Base-by-base conservation (phyloP, 495 filamentous ascomycete species). In the Annulohypoxylon bovei region DNA sequence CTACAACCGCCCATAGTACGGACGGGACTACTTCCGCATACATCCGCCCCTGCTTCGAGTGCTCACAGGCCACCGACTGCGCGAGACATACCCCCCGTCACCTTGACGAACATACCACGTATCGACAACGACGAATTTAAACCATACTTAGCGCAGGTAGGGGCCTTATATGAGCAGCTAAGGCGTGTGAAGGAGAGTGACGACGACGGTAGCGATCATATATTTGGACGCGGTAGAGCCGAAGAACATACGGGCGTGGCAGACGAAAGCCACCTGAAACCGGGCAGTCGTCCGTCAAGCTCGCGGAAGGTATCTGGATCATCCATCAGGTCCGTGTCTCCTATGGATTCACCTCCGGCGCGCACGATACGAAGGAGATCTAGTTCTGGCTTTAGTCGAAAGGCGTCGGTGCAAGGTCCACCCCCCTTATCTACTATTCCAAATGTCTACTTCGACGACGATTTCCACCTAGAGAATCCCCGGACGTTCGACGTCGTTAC, bases 401-500 rank as follows among this genome's bases (percentile, higher is more conserved):
- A 86, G 37, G 81, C 78, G 37, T 74, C 82, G 0, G 35, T 18
- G 16, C 89, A 91, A 40, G 90, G 88, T 0, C 86, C 91, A 7
- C 93, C 95, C 3, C 95, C 95, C 6, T 78, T 99, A 25, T 93
- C 94, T 6, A 98, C 93, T 1, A 97, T 99, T 55, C 95, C 95
- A 0, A 84, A 81, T 25, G 91, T 99, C 22, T 99, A 98, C 72
- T 97, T 98, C 73, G 96, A 98, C 52, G 91, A 94, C 37, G 90
- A 94, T 70, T 99, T 99, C 72, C 96, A 92, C 67, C 86, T 99
- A 0, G 95, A 99, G 73, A 99, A 99, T 67, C 95, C 95, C 0
- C 87, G 95, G 20, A 98, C 92, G 0, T 99, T 99, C 76, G 95
- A 98, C 78, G 89, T 98, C 25, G 93, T 99, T 32, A 98, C 94